phyloP scores from a whole-genome alignment of 306 rosid species.

The Medicago lupulina region DNA sequence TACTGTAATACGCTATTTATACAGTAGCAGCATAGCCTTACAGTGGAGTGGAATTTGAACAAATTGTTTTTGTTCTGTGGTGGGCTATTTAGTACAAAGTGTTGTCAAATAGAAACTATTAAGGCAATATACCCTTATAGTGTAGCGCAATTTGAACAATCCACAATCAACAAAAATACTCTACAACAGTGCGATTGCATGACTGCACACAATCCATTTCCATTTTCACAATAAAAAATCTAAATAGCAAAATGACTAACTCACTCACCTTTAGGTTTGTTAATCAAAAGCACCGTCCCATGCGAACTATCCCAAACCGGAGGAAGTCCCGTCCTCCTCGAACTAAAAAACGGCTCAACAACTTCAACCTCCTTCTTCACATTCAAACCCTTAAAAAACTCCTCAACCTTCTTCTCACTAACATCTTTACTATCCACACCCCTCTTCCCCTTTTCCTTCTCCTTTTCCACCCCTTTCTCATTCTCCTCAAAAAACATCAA shows the following conservation, averaged over 20 bases:
- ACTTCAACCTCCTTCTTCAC: conserved; percentile 65
- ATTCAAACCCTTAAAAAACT: conserved; percentile 84
- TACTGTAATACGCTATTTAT: too few species aligned
- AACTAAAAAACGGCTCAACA: conserved; percentile 70
- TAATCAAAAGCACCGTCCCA: conserved; percentile 85
- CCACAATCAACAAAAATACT: not conserved
- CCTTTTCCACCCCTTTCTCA: conserved; percentile 21
- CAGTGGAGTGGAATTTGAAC: too few species aligned
- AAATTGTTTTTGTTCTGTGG: too few species aligned
- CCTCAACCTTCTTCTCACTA: conserved; percentile 81
- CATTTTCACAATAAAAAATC: not conserved
- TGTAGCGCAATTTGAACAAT: not conserved
- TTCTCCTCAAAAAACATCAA: conserved; percentile 74
- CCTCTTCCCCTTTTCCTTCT: conserved; percentile 36
- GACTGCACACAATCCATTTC: not conserved
- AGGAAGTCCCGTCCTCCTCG: conserved; percentile 80
- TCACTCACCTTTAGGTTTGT: conserved; percentile 87
- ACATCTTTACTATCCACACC: conserved; percentile 19
- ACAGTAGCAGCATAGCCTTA: too few species aligned
- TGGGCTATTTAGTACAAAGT: not conserved
- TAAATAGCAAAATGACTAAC: conserved; percentile 6
- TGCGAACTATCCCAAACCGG: conserved; percentile 75
- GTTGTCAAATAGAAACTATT: not conserved
- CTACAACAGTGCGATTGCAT: not conserved
- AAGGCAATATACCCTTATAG: not conserved